Base-by-base conservation (phyloP, 139 green algal genomes). In the Prasinococcaceae sp. region DNA sequence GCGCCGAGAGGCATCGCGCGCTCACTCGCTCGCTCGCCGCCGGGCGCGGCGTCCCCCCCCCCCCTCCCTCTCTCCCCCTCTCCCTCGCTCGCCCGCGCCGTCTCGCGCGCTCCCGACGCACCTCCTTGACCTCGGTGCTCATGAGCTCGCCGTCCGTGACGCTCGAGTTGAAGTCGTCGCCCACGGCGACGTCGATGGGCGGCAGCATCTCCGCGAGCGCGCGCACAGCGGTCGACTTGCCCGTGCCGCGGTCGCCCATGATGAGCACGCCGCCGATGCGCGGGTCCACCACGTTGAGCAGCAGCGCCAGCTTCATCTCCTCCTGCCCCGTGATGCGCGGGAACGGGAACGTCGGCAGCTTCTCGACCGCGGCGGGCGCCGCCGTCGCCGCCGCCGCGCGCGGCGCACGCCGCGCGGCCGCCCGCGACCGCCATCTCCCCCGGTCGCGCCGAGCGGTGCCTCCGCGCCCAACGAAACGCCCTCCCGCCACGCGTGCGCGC, bases 181-280 rank as follows among this genome's bases (percentile, higher is more conserved):
- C 73, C n/a, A 47, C 54, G 14, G 93, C 83, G 5, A 93, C 79
- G 41, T 89, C 75, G 26, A 94, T 88, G 48, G 88, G 67, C 4
- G 84, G 85, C 47, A 94, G 72, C 44, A 94, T 59, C 40, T 93
- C 81, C 22, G 76, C 74, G 46, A 94, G 69, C 0, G 83, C 78
- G 26, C 84, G 65, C 23, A 64, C 75, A 33, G 71, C 66, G 20
- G 81, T 56, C 9, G 70, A 81, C 68, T 94, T 94, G 59, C 76
- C 85, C 6, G 82, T 93, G 47, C 82, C 84, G 28, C 85, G 70
- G 56, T 94, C 85, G 38, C 85, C 85, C 85, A 94, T 93, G 60
- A 94, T 88, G 48, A 94, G 80, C 5, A 92, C 84, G 26, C 84
- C 85, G 28, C 84, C 85, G 44, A 94, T 89, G 36, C 68, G 72